Base-by-base conservation (phyloP, 148 eudicot species). In the Spergularia marina region DNA sequence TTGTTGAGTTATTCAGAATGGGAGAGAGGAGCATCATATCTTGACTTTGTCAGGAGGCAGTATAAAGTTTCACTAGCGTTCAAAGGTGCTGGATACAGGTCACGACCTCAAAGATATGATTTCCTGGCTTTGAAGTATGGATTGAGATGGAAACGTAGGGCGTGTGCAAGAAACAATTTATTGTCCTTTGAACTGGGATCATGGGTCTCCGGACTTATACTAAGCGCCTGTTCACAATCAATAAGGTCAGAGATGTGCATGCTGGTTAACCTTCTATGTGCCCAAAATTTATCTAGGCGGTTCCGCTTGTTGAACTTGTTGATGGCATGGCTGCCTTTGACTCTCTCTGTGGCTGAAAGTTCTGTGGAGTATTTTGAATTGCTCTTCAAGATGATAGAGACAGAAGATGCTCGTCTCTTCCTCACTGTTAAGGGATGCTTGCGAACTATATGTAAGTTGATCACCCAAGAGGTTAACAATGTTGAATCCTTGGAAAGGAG, bases 31-130 rank as follows among this genome's bases (percentile, higher is more conserved):
- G 98, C 98, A 70, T 91, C 99, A 8, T 96, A 96, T 89, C 92
- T 96, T 73, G 99, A 96, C 84, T 96, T 96, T 87, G 98, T 96
- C 23, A 84, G 99, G 91, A 88, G 99, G 84, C 99, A 96, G 83
- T 89, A 92, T 73, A 96, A 91, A 87, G 97, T 91, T 63, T 85
- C 91, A 72, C 97, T 86, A 83, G 83, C 84, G 61, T 84, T 83
- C 65, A 92, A 84, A 84, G 85, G 85, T 61, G 55, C 82, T 72
- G 84, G 92, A 40, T 90, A 88, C 73, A 89, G 87, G 79, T 85
- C 97, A 65, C 91, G 93, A 17, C 71, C 93, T 54, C 98, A 89
- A 84, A 86, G 87, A 77, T 63, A 74, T 84, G 99, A 96, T 65
- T 96, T 85, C 77, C 75, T 96, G 74, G 90, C 91, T 41, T 75